Percentiles rank a stretch among this genome's conserved stretches.
These are phyloP conservation scores for Thalassiosira profunda DNA, from an alignment of 108 stramenopile species.

Conservation along the genomic window DNA sequence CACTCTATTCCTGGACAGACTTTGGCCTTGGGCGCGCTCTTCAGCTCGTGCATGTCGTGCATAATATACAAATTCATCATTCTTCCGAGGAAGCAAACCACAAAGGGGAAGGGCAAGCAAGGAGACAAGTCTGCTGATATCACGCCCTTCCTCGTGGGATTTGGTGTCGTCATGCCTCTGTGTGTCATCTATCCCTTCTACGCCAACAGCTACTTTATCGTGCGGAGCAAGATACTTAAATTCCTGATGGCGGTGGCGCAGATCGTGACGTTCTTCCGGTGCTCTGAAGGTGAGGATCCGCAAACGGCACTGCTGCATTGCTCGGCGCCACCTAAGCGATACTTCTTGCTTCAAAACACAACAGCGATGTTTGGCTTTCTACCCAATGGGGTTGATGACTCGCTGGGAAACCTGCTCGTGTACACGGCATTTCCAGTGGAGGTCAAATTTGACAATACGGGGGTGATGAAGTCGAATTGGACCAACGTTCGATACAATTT, in stretches of 20 bases:
- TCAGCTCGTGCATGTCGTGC: conserved; percentile 2
- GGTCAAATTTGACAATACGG: conserved; percentile 21
- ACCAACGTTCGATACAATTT: conserved; percentile 1
- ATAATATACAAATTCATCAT: conserved; percentile 29
- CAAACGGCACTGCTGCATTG: background rate
- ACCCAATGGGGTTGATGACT: conserved; percentile 19
- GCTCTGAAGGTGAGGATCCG: conserved; percentile 26
- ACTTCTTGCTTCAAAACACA: background rate
- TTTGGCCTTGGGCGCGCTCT: conserved; percentile 7
- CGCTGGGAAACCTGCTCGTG: conserved; percentile 23
- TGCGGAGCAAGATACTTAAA: conserved; percentile 33
- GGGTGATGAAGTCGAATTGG: conserved; percentile 22
- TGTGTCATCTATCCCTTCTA: conserved; percentile 18
- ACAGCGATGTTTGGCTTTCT: conserved; percentile 46
- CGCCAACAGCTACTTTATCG: conserved; percentile 2
- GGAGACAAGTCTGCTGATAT: background rate
- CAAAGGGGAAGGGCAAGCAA: background rate
- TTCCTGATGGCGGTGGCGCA: conserved; percentile 24
- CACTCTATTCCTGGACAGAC: background rate
- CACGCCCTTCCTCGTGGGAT: conserved; percentile 11
- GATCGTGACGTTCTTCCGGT: conserved; percentile 27
- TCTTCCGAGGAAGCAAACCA: conserved; percentile 18
- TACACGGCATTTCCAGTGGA: conserved; percentile 39
- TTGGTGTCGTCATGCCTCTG: conserved; percentile 37
- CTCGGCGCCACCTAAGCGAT: background rate